Conservation (phyloP, 2,329 filamentous ascomycete species). For the Pezicula carpinea region DNA sequence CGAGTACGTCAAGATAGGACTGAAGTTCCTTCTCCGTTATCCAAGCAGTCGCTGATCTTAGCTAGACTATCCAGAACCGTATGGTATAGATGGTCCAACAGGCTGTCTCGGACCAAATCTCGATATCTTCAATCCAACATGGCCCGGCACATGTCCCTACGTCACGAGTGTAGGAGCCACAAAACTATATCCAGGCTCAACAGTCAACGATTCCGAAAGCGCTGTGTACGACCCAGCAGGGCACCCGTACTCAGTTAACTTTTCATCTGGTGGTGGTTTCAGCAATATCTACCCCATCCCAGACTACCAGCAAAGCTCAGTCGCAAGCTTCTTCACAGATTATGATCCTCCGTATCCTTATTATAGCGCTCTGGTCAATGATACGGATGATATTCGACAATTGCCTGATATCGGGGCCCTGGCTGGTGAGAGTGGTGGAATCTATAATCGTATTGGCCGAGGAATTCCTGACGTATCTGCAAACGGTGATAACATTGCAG, state of each 20-base stretch:
- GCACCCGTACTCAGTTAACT: constrained; percentile 17
- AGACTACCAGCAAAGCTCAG: constrained; percentile 36
- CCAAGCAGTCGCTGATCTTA: neutral
- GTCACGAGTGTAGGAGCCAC: constrained; percentile 36
- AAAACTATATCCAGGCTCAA: constrained; percentile 14
- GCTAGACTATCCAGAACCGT: constrained; percentile 10
- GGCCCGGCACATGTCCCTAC: constrained; percentile 38
- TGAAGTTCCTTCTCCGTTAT: too few relatives aligned
- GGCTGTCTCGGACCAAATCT: too few relatives aligned
- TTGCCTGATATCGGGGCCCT: constrained; percentile 14
- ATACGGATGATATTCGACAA: constrained; percentile 9
- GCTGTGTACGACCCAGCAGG: constrained; percentile 20
- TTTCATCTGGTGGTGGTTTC: constrained; percentile 40
- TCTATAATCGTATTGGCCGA: too few relatives aligned
- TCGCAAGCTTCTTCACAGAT: constrained; percentile 35
- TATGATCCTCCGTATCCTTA: constrained; percentile 12
- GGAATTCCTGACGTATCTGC: constrained; percentile 38
- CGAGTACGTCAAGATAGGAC: constrained; percentile 17
- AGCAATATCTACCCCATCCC: constrained; percentile 41
- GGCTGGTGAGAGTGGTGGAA: constrained; percentile 13
- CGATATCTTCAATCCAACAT: constrained; percentile 28
- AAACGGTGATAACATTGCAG: constrained; percentile 22
- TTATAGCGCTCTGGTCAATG: constrained; percentile 6
- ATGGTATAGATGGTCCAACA: constrained; percentile 10
- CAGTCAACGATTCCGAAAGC: constrained; percentile 29